Conservation (phyloP, 768 basidiomycete genomes). For the Psilocybe azurescens region DNA sequence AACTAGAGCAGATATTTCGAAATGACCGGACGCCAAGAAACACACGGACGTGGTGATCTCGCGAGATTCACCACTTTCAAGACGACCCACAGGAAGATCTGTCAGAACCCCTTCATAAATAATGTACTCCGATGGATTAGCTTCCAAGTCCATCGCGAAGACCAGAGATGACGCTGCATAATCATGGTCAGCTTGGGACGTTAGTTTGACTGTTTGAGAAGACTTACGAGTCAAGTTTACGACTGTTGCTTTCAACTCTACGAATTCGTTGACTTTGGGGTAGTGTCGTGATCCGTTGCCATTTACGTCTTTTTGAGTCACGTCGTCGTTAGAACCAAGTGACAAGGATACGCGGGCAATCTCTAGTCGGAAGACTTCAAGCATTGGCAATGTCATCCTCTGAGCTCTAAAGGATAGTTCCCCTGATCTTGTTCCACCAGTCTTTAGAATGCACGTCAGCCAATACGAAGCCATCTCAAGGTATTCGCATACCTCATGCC, state of each 20-base stretch:
- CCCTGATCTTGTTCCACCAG: constrained; percentile 78
- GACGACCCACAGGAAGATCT: constrained; percentile 67
- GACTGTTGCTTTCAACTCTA: constrained; percentile 60
- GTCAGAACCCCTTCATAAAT: constrained; percentile 70
- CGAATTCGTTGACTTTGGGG: constrained; percentile 64
- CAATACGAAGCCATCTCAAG: background rate
- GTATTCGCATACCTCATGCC: constrained; percentile 77
- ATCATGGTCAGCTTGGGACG: constrained; percentile 2
- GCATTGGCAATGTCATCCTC: constrained; percentile 77
- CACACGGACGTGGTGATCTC: constrained; percentile 64
- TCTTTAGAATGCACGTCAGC: constrained; percentile 47
- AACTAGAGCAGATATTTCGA: constrained; percentile 54
- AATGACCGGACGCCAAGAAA: constrained; percentile 75
- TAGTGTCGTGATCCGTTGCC: constrained; percentile 48
- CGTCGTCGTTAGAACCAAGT: constrained; percentile 39
- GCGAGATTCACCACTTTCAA: constrained; percentile 58
- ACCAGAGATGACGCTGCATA: constrained; percentile 53
- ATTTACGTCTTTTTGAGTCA: constrained; percentile 18
- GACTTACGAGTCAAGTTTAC: constrained; percentile 73
- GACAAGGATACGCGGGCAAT: constrained; percentile 63
- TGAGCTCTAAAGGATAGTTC: constrained; percentile 80
- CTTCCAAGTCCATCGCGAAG: constrained; percentile 56
- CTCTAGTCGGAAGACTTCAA: constrained; percentile 77
- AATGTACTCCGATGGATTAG: constrained; percentile 67
- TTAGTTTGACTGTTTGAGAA: background rate